These are phyloP conservation scores for Antrodiella citrinella DNA, from an alignment of 768 basidiomycete species.

Conservation along the genomic window DNA sequence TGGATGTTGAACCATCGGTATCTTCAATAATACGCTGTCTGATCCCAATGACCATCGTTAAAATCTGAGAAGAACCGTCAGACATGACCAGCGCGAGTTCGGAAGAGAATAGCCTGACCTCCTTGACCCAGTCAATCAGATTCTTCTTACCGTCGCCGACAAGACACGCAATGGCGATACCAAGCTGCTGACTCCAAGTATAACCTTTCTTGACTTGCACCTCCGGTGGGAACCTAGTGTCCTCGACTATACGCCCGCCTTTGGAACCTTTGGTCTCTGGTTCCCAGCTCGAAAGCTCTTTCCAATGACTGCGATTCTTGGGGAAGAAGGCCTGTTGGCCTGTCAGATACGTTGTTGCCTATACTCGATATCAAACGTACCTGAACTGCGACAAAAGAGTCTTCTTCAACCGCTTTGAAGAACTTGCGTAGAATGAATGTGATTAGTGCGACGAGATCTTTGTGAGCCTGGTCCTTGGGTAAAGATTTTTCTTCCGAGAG, in stretches of 20 bases:
- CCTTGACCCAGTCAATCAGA: constrained; percentile 73
- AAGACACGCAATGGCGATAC: constrained; percentile 72
- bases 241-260: constrained; percentile 27
- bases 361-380: constrained; percentile 49
- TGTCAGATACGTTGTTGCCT: too few species aligned
- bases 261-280: constrained; percentile 39
- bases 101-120: too few species aligned
- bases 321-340: constrained; percentile 77
- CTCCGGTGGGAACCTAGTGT: constrained; percentile 49
- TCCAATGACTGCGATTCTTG: constrained; percentile 82
- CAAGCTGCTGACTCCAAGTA: constrained; percentile 84
- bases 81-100: too few species aligned
- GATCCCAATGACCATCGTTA: constrained; percentile 49
- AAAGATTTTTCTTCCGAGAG: constrained; percentile 73
- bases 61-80: constrained; percentile 40
- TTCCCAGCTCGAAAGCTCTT: constrained; percentile 74
- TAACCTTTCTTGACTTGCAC: constrained; percentile 82
- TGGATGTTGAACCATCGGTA: constrained; percentile 35
- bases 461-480: constrained; percentile 70
- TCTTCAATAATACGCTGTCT: constrained; percentile 56
- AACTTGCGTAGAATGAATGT: constrained; percentile 85
- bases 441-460: constrained; percentile 79
- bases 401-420: constrained; percentile 84
- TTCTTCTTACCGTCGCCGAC: constrained; percentile 54
- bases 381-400: constrained; percentile 85